Base-by-base conservation (phyloP, 352 stramenopile genomes). In the Bremia lactucae region DNA sequence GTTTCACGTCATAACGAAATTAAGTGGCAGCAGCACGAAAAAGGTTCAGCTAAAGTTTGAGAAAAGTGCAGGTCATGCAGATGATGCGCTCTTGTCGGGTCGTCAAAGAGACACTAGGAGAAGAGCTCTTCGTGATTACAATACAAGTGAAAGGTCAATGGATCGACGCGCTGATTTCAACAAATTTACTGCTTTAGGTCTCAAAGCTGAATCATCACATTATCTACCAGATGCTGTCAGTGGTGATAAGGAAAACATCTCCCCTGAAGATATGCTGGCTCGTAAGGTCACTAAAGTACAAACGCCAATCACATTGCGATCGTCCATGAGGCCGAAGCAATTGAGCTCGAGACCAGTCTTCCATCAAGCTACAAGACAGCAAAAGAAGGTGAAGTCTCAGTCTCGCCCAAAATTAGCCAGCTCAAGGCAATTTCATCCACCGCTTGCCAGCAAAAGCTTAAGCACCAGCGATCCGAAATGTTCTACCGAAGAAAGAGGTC, bases 391-490 rank as follows among this genome's bases (percentile, higher is more conserved):
- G 10, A 53, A n/a, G n/a, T n/a, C n/a, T n/a, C n/a, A 40, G 3
- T 41, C 50, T 36, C 46, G 36, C 45, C 28, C 31, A 13, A 50
- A 55, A 42, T 29, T 34, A 22, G 35, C 22, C 16, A 33, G 42
- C 14, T 59, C 53, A 31, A 57, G 44, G 31, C 51, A 57, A 37
- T 82, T 82, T 22, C 49, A 55, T 11, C 64, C 69, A 5, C 69
- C 69, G 20, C 18, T 76, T 39, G 52, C 62, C 14, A 64, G 45
- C 21, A 78, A 76, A 45, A 50, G 20, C 37, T 44, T 36, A 18
- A 16, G 18, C 8, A 10, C 8, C 6, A 46, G 6, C 8, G 36
- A 53, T 9, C 38, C 21, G 23, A 55, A 46, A 34, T 26, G 18
- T 11, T 6, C 34, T 36, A n/a, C n/a, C n/a, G 14, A 37, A 31